Conservation (phyloP, 2,329 filamentous ascomycete genomes). For the Aspergillus fumigatiaffinis region DNA sequence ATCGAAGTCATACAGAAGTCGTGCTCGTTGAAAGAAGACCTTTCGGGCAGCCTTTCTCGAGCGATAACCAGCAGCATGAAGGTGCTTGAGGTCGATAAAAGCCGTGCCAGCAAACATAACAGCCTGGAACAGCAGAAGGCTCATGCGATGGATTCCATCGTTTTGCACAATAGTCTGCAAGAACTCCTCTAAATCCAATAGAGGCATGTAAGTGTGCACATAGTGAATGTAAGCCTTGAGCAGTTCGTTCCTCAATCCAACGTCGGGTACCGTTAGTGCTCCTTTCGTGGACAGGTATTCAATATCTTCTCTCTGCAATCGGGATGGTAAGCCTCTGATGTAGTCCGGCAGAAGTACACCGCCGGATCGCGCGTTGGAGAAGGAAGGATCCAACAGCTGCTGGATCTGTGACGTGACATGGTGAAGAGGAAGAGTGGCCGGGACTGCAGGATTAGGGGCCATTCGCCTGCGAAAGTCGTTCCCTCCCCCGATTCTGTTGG, state of each 20-base stretch:
- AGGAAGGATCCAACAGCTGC: constrained; percentile 40
- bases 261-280: constrained; percentile 70
- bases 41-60: constrained; percentile 79
- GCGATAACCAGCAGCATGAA: constrained; percentile 72
- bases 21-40: constrained; percentile 82
- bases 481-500: constrained; percentile 46
- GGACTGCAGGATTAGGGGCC: constrained; percentile 41
- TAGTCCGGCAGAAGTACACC: constrained; percentile 58
- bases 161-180: constrained; percentile 54
- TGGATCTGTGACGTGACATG: constrained; percentile 35
- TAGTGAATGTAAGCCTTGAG: constrained; percentile 81
- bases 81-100: constrained; percentile 75
- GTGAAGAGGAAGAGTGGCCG: constrained; percentile 34
- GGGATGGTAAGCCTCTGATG: constrained; percentile 72
- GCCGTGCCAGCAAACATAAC: constrained; percentile 92
- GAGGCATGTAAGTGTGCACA: constrained; percentile 90
- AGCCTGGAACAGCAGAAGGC: constrained; percentile 84
- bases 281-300: constrained; percentile 80
- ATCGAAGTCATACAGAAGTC: constrained; percentile 91
- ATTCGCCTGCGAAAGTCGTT: constrained; percentile 42
- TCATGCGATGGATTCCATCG: constrained; percentile 70
- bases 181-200: constrained; percentile 66
- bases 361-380: constrained; percentile 47
- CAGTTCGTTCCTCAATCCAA: constrained; percentile 71
- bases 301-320: constrained; percentile 76